Conservation (phyloP, 192 early-diverging fungal genomes). For the Backusella parvicylindrica region DNA sequence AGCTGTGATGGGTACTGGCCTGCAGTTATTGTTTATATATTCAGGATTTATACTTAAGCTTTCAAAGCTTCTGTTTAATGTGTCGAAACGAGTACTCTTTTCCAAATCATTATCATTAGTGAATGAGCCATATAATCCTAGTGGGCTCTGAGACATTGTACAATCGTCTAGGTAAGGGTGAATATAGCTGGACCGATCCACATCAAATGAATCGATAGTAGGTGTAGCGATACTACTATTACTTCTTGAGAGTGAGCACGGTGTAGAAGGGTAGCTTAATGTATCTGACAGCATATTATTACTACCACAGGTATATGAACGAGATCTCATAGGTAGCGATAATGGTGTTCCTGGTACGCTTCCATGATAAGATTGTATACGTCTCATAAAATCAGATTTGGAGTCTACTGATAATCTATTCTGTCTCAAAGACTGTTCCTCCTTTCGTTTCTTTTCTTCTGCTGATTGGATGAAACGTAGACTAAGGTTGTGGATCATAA, state of each 20-base stretch:
- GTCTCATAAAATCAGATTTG: neutral
- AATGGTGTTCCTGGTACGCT: neutral
- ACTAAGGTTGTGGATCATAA: constrained; percentile 89
- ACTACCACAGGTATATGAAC: neutral
- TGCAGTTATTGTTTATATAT: neutral
- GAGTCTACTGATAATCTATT: neutral
- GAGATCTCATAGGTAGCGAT: neutral
- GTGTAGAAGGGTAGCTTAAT: neutral
- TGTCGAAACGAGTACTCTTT: neutral
- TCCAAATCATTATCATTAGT: neutral
- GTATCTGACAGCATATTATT: neutral
- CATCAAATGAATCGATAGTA: neutral
- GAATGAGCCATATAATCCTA: neutral
- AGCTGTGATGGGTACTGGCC: constrained; percentile 17
- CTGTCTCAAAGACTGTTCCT: constrained; percentile 10
- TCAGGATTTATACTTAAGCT: neutral
- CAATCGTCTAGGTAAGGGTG: neutral
- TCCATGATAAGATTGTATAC: neutral
- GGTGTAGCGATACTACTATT: neutral
- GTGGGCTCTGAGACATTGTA: neutral
- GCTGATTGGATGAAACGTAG: constrained; percentile 61
- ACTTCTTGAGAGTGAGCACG: neutral
- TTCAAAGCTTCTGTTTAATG: neutral
- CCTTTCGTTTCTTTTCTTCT: constrained; percentile 38
- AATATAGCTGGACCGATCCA: neutral